These are phyloP conservation scores for Nitzschia sp. DNA, from an alignment of 108 stramenopile genomes.

Conservation along the genomic window DNA sequence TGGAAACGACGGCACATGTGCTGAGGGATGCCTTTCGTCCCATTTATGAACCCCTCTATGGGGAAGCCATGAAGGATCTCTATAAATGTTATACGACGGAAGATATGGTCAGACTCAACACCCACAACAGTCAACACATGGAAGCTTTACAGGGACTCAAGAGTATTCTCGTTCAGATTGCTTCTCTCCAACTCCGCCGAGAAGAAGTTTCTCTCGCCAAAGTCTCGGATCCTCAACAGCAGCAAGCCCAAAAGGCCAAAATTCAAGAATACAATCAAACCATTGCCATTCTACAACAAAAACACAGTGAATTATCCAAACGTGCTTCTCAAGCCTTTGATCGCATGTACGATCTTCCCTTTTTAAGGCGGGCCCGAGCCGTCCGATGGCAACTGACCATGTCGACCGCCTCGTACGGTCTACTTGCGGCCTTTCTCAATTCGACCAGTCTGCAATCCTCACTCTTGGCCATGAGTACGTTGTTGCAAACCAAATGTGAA, in stretches of 20 bases:
- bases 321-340: conserved; percentile 43
- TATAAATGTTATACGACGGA: conserved; percentile 62
- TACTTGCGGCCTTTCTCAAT: conserved; percentile 58
- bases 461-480: conserved; percentile 72
- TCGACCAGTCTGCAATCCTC: conserved; percentile 29
- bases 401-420: conserved; percentile 56
- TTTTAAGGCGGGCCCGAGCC: conserved; percentile 79
- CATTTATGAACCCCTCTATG: conserved; percentile 72
- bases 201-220: conserved; percentile 25
- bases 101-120: conserved; percentile 64
- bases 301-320: conserved; percentile 53
- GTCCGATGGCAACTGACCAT: conserved; percentile 84
- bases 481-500: conserved; percentile 85
- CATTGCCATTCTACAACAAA: conserved; percentile 40
- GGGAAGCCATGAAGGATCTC: conserved; percentile 61
- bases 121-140: conserved; percentile 56
- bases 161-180: conserved; percentile 43
- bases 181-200: conserved; percentile 33
- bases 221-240: conserved; percentile 14
- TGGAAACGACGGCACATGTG: conserved; percentile 72
- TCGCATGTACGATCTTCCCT: conserved; percentile 67
- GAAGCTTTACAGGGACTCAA: conserved; percentile 43
- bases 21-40: conserved; percentile 74
- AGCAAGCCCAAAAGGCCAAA: conserved; percentile 22
- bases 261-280: conserved; percentile 41